A percentile compares a stretch with the other conserved stretches of the same genome.
Evolutionary conservation across 2,329 filamentous ascomycete species (phyloP).

Genomic region (Allantophomopsis lycopodina): DNA sequence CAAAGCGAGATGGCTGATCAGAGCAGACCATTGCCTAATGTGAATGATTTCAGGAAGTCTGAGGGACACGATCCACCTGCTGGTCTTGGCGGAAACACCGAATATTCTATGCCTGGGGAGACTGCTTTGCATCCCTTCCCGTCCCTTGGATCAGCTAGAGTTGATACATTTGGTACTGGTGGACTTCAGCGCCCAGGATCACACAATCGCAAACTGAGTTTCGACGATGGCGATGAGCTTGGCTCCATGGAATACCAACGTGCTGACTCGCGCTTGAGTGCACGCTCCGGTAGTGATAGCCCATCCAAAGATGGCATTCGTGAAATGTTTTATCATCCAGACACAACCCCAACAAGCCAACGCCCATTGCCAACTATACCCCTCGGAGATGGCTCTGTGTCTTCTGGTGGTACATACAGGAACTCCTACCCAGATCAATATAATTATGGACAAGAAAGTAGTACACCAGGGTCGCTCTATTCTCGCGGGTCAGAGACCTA

Average conservation of each 20-base stretch:
- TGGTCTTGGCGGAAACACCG: constrained; percentile 18
- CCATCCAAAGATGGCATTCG: constrained; percentile 61
- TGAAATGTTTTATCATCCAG: constrained; percentile 90
- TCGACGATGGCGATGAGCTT: constrained; percentile 82
- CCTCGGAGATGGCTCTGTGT: constrained; percentile 28
- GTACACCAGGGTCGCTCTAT: constrained; percentile 23
- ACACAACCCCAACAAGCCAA: constrained; percentile 49
- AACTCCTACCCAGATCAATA: constrained; percentile 33
- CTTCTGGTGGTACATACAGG: constrained; percentile 44
- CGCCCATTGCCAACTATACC: constrained; percentile 48
- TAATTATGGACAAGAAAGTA: constrained; percentile 29
- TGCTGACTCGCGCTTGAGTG: constrained; percentile 29
- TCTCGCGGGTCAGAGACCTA: constrained; percentile 16
- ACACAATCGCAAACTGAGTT: constrained; percentile 67
- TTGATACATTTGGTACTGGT: constrained; percentile 84
- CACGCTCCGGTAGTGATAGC: constrained; percentile 43
- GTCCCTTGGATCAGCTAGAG: constrained; percentile 28
- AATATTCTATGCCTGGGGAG: constrained; percentile 28
- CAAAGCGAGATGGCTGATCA: constrained; percentile 26
- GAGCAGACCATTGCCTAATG: constrained; percentile 33
- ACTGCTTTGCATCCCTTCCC: constrained; percentile 43
- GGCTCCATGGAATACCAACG: constrained; percentile 40
- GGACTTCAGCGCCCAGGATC: constrained; percentile 65
- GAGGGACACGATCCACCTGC: constrained; percentile 12
- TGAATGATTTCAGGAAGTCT: constrained; percentile 20